These are phyloP conservation scores for Pinus albicaulis DNA, from an alignment of 75 land plant genomes.

Conservation along the genomic window DNA sequence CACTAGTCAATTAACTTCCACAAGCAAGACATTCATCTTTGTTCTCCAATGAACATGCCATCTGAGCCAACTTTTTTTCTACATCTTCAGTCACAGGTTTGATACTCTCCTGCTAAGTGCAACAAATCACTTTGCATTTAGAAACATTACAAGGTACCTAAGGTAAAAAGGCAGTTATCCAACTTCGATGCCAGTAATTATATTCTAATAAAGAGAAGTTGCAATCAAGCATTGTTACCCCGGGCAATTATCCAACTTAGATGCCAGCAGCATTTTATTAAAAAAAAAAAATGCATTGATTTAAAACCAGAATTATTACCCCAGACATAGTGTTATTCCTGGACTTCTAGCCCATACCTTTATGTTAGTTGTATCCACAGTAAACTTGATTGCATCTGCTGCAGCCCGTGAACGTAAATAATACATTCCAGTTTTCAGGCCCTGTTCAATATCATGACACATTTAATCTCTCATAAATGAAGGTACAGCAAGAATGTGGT, in stretches of 20 bases:
- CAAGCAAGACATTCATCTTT: slow-evolving; percentile 87
- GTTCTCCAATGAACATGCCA: slow-evolving; percentile 83
- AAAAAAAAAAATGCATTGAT: no score
- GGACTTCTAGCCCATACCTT: slow-evolving; percentile 34
- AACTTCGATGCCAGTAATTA: neutral
- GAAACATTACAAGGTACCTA: neutral
- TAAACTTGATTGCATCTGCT: slow-evolving; percentile 94
- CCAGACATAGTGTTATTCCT: neutral
- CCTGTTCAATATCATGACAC: slow-evolving; percentile 15
- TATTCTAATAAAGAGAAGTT: neutral
- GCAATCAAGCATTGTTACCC: neutral
- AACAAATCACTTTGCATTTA: neutral
- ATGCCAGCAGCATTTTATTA: no score
- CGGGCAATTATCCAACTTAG: neutral
- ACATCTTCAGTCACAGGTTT: slow-evolving; percentile 21
- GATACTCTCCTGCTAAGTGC: slow-evolving; percentile 33
- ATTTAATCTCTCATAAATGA: neutral
- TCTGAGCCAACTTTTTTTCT: slow-evolving; percentile 65
- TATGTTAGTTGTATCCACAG: slow-evolving; percentile 66
- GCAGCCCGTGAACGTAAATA: slow-evolving; percentile 87
- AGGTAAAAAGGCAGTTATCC: neutral
- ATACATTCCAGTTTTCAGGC: slow-evolving; percentile 95
- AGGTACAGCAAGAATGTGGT: neutral
- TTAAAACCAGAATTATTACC: no score
- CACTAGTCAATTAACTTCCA: slow-evolving; percentile 49